A percentile compares a stretch with the other conserved stretches of the same genome.
Conservation (phyloP, 768 basidiomycete species). For the Floccularia luteovirens region DNA sequence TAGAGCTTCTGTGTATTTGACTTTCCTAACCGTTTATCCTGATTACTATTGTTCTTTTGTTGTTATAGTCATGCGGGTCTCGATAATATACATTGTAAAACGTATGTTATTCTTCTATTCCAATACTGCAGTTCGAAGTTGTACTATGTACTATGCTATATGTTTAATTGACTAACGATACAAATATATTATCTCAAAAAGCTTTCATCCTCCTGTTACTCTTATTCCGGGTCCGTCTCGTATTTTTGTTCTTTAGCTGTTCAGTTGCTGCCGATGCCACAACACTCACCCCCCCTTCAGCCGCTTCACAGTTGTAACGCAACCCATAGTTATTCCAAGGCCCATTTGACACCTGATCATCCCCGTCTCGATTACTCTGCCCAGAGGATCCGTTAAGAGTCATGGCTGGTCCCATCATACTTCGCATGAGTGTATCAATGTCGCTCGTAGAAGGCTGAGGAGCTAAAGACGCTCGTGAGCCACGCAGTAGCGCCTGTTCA, state of each 20-base stretch:
- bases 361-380: background rate
- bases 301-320: slow-evolving; percentile 9
- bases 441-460: slow-evolving; percentile 34
- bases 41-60: no score
- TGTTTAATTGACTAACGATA: background rate
- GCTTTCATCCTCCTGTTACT: background rate
- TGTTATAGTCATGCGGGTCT: no score
- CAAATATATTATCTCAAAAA: background rate
- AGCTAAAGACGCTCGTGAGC: slow-evolving; percentile 36
- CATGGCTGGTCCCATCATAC: slow-evolving; percentile 38
- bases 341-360: slow-evolving; percentile 16
- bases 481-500: slow-evolving; percentile 37
- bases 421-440: slow-evolving; percentile 41
- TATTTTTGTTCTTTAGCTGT: background rate
- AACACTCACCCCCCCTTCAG: slow-evolving; percentile 7
- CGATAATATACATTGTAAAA: background rate
- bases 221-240: background rate
- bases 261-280: background rate
- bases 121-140: background rate
- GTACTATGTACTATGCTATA: background rate
- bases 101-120: background rate
- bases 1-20: no score
- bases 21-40: no score
- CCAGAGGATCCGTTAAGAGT: slow-evolving; percentile 3
- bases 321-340: slow-evolving; percentile 26